phyloP scores from a whole-genome alignment of 2,329 filamentous ascomycete genomes.

The Paramyrothecium sp. region DNA sequence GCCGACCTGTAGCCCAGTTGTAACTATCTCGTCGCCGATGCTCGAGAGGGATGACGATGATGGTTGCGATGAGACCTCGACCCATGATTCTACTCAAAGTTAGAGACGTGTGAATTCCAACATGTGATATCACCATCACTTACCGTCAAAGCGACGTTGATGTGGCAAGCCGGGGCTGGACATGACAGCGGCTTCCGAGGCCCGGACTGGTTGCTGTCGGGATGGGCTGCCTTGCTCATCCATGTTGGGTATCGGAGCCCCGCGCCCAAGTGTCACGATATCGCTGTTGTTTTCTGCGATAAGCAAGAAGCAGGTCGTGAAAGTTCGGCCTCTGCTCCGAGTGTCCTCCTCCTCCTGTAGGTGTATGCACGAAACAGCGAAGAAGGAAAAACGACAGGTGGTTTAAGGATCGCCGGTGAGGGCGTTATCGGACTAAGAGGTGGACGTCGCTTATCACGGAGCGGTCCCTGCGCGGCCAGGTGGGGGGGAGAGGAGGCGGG shows the following conservation, averaged over 20 bases:
- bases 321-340: too few relatives aligned
- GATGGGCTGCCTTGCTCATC: conserved; percentile 22
- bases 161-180: conserved; percentile 27
- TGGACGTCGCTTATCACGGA: background rate
- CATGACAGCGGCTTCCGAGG: conserved; percentile 21
- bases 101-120: background rate
- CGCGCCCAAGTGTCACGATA: background rate
- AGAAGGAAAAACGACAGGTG: too few relatives aligned
- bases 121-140: conserved; percentile 6
- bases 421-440: background rate
- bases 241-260: conserved; percentile 15
- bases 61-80: conserved; percentile 88
- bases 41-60: conserved; percentile 92
- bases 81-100: conserved; percentile 77
- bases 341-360: too few relatives aligned
- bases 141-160: conserved; percentile 35
- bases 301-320: too few relatives aligned
- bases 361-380: too few relatives aligned
- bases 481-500: background rate
- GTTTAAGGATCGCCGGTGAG: background rate
- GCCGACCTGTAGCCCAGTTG: conserved; percentile 78
- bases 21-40: conserved; percentile 84
- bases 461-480: background rate
- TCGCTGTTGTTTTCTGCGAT: background rate
- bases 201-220: conserved; percentile 18